Evolutionary conservation across 2,329 filamentous ascomycete genomes (phyloP), one percentile per base, ranked within the genome.

Genomic region (Sarocladiaceae sp.): DNA sequence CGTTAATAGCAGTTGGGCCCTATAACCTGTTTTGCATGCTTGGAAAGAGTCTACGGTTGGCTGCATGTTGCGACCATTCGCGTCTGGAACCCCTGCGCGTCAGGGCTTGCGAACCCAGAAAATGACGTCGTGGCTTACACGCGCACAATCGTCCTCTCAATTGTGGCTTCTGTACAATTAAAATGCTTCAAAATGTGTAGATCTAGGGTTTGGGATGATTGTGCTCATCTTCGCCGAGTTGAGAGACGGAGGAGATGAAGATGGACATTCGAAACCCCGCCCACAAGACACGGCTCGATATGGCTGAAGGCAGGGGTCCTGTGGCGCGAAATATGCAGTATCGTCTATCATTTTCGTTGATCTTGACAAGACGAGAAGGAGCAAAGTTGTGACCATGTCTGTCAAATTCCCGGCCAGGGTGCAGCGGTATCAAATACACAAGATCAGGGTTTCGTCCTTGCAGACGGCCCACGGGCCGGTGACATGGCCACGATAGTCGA

Each of bases 71-170:
- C n/a, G 28, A 48, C 44, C 25, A 48, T 31, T 20, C 44, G 44
- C 44, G 44, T 48, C 44, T 5, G 44, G 28, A 22, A 48, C 25
- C 44, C 40, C 15, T 33, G 44, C 44, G 44, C 44, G 44, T 48
- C 44, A 48, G 44, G 44, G 44, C 44, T 48, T 29, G 40, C 18
- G 40, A 26, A 44, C 22, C 40, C 40, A 44, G 23, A n/a, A n/a
- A 11, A 48, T 48, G 44, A 48, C 44, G 25, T 48, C 10, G 44
- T 48, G 25, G 26, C 44, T 48, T 29, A 18, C 44, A 33, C 44
- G 11, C 44, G 33, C 23, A 28, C n/a, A n/a, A n/a, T n/a, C n/a
- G n/a, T n/a, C n/a, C n/a, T n/a, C n/a, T n/a, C n/a, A 28, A 26
- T 15, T n/a, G 5, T 28, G 3, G 11, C 15, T 31, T 48, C 17